phyloP scores from a whole-genome alignment of 2,329 filamentous ascomycete genomes.

The Eutypella sp. region DNA sequence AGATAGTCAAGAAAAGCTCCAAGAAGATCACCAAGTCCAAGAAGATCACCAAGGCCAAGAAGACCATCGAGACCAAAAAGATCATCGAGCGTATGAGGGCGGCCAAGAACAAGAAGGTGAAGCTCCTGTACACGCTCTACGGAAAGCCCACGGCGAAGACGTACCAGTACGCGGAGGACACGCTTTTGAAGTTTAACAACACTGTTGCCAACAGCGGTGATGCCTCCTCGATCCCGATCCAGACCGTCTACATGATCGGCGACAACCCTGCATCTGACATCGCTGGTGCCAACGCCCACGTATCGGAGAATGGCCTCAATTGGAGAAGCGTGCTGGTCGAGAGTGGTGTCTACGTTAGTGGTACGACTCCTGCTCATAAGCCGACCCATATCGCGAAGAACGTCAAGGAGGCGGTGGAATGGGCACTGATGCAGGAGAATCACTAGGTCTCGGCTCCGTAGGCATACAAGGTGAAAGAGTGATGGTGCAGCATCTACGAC shows the following conservation, averaged over 20 bases:
- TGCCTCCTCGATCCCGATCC: constrained; percentile 17
- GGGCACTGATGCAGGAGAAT: constrained; percentile 39
- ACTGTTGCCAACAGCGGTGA: constrained; percentile 5
- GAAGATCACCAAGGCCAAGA: too few species aligned
- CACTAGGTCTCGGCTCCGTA: too few species aligned
- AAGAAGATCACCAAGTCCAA: too few species aligned
- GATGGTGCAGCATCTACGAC: too few species aligned
- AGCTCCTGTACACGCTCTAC: constrained; percentile 52
- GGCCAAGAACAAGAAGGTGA: too few species aligned
- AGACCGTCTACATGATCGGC: constrained; percentile 70
- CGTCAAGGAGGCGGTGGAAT: constrained; percentile 61
- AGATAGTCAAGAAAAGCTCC: too few species aligned
- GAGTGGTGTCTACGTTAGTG: constrained; percentile 57
- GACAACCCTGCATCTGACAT: constrained; percentile 67
- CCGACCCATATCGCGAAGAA: constrained; percentile 55
- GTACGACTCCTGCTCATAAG: constrained; percentile 39
- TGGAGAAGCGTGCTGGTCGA: constrained; percentile 65
- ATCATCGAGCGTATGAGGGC: too few species aligned
- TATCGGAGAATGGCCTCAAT: constrained; percentile 46
- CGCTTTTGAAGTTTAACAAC: constrained; percentile 33
- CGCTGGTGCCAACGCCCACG: constrained; percentile 59
- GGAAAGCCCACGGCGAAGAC: constrained; percentile 63
- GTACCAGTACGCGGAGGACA: constrained; percentile 62
- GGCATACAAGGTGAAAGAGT: too few species aligned
- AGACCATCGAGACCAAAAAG: too few species aligned